Percentiles rank a stretch among this genome's conserved stretches.
These are phyloP conservation scores for Saccharomyces hybrid DNA, from an alignment of 1,139 yeast genomes.

Conservation along the genomic window DNA sequence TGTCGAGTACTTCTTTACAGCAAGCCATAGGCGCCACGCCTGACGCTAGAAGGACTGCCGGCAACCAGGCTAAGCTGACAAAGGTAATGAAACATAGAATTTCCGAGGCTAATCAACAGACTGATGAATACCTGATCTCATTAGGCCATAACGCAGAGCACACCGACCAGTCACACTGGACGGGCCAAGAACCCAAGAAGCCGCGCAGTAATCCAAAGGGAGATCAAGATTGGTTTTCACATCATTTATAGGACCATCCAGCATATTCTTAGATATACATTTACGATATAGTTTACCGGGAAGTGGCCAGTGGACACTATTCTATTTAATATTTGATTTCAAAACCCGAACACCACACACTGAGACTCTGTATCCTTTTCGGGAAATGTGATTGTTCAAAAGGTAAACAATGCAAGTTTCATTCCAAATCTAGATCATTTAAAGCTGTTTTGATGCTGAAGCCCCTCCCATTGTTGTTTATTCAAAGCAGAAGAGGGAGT, in stretches of 20 bases:
- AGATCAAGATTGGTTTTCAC: constrained; percentile 8
- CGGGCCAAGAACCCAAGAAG: background rate
- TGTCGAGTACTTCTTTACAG: constrained; percentile 38
- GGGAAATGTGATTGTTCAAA: background rate
- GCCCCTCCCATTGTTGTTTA: background rate
- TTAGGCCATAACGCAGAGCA: constrained; percentile 2
- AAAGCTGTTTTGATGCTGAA: background rate
- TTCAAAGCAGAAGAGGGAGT: background rate
- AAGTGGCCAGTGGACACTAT: background rate
- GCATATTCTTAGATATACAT: background rate
- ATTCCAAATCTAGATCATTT: background rate
- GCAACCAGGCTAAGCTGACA: constrained; percentile 46
- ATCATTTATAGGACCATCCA: constrained; percentile 5
- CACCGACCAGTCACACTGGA: background rate
- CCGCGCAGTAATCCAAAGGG: background rate
- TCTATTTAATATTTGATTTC: background rate
- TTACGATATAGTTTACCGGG: background rate
- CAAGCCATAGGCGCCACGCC: constrained; percentile 8
- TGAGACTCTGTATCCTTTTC: background rate
- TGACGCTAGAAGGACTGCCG: constrained; percentile 26
- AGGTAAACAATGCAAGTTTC: background rate
- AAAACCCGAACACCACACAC: background rate
- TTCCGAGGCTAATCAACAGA: constrained; percentile 22
- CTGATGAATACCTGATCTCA: constrained; percentile 12
- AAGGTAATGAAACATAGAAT: constrained; percentile 47